Base-by-base conservation (phyloP, 164 flowering plant genomes). In the Chimonanthus salicifolius region DNA sequence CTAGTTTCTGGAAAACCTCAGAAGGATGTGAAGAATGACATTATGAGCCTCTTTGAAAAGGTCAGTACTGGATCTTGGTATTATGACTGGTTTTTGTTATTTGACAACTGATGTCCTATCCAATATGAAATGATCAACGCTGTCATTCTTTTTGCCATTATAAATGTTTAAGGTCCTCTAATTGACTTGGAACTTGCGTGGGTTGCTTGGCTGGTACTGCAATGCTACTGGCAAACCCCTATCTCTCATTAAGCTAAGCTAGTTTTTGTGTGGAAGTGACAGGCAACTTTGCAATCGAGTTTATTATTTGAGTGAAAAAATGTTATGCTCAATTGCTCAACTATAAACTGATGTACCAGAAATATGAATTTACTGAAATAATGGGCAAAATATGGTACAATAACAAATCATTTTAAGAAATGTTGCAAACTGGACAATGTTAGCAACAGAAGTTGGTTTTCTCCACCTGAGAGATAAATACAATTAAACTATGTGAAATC, bases 31-130 rank as follows among this genome's bases (percentile, higher is more conserved):
- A 93, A 95, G 82, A 87, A 77, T 80, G 98, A 95, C 80, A 95
- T 95, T 60, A 88, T 95, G 98, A 87, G 90, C 84, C 98, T 95
- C 65, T 95, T 95, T 82, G 98, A 95, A 81, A 95, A 95, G 98
- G 99, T 73, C 7, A 65, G 54, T 47, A 21, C 47, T 68, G 43
- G 13, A 9, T 68, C 48, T 47, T 48, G 70, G 54, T 68, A 15
- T 45, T 68, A 16, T 68, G 48, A 33, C 33, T 33, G 49, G 18
- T 46, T 72, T 63, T 20, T 33, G 15, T 63, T 9, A 63, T 10
- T 21, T 7, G 44, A 63, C 15, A 8, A 10, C 33, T 63, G 11
- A 63, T 63, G 66, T 63, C 8, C 7, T 63, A 63, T 13, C 66
- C 4, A 20, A 21, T n/a, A 63, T 18, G 66, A 20, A 33, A 62